Evolutionary conservation across 2,329 filamentous ascomycete genomes (phyloP).

Genomic region (Fusarium ambrosium): DNA sequence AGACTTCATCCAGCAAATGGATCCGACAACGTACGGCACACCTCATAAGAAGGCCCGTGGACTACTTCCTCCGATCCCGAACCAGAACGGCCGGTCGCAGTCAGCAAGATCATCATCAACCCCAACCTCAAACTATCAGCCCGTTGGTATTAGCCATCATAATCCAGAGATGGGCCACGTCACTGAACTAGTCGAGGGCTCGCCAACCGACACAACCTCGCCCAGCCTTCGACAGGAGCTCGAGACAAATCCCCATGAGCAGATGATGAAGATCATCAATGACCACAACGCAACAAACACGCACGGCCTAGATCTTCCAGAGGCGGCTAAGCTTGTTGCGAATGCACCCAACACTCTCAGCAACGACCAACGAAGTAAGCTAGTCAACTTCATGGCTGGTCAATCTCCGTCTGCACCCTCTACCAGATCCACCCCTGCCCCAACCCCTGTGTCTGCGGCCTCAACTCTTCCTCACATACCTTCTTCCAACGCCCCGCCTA

Average conservation of each 20-base stretch:
- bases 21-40: slow-evolving; percentile 56
- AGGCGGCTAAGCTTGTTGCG: slow-evolving; percentile 64
- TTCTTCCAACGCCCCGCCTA: slow-evolving; percentile 22
- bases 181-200: slow-evolving; percentile 71
- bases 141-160: slow-evolving; percentile 41
- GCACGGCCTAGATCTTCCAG: slow-evolving; percentile 65
- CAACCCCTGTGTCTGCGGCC: slow-evolving; percentile 21
- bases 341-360: slow-evolving; percentile 68
- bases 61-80: slow-evolving; percentile 67
- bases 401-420: slow-evolving; percentile 50
- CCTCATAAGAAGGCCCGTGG: slow-evolving; percentile 66
- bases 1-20: slow-evolving; percentile 67
- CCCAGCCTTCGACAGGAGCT: slow-evolving; percentile 69
- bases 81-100: slow-evolving; percentile 48
- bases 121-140: slow-evolving; percentile 41
- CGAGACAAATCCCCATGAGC: slow-evolving; percentile 69
- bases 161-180: slow-evolving; percentile 67
- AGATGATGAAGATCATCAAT: slow-evolving; percentile 76
- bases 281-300: slow-evolving; percentile 70
- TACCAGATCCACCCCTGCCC: slow-evolving; percentile 38
- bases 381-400: slow-evolving; percentile 72
- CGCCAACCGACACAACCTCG: slow-evolving; percentile 61
- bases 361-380: slow-evolving; percentile 69
- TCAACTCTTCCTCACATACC: slow-evolving; percentile 23
- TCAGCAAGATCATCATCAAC: slow-evolving; percentile 43